Evolutionary conservation across 1,139 yeast genomes (phyloP).

Genomic region (Waltiozyma sp.): DNA sequence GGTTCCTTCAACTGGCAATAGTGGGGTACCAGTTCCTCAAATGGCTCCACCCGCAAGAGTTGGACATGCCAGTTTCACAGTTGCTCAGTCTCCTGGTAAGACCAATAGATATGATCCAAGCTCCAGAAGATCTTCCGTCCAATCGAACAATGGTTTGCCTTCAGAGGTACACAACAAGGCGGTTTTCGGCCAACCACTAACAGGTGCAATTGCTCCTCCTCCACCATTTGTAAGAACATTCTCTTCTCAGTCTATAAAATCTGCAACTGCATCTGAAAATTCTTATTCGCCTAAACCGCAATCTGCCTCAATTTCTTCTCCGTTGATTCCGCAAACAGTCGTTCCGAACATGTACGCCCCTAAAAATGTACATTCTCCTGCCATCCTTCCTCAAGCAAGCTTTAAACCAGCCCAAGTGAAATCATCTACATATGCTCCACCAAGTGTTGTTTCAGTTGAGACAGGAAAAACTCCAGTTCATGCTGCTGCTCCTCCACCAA

Average conservation of each 20-base stretch:
- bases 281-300: not conserved
- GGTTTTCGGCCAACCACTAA: conserved; percentile 2
- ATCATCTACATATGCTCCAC: conserved; percentile 6
- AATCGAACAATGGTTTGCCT: conserved; percentile 7
- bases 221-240: conserved; percentile 1
- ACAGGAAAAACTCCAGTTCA: not conserved
- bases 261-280: not conserved
- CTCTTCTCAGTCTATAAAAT: not conserved
- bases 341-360: not conserved
- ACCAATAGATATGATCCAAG: conserved; percentile 1
- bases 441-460: conserved; percentile 4
- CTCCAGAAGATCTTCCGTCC: conserved; percentile 15
- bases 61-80: conserved; percentile 2
- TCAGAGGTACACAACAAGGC: no score
- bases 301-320: not conserved
- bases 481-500: conserved; percentile 7
- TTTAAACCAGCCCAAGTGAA: not conserved
- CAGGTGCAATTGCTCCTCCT: not conserved
- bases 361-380: not conserved
- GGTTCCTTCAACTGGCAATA: not conserved
- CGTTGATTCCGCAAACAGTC: not conserved
- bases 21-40: not conserved
- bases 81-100: not conserved
- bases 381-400: not conserved
- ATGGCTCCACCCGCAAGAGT: conserved; percentile 2